These are phyloP conservation scores for Ensete ventricosum DNA, from an alignment of 176 grass and related monocot species.

Conservation along the genomic window DNA sequence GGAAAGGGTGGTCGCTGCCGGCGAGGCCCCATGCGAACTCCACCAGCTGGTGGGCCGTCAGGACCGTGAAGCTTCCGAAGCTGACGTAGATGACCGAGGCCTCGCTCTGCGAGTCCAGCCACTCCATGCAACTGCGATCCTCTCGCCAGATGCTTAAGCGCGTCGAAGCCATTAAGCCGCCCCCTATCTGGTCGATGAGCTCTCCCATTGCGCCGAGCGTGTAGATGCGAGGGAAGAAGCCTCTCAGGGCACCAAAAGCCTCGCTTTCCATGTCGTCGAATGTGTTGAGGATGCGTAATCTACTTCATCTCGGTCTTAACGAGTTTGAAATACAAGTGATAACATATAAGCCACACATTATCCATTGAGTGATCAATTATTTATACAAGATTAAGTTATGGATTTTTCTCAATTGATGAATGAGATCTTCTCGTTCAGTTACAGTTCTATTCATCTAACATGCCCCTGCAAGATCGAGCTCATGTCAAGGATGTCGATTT, in stretches of 20 bases:
- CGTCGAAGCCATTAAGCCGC: not conserved
- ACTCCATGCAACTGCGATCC: not conserved
- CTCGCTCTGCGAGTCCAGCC: not conserved
- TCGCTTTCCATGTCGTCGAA: conserved; percentile 4
- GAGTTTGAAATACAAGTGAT: too few species aligned
- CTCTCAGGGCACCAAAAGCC: not conserved
- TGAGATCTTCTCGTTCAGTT: too few species aligned
- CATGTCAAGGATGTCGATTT: too few species aligned
- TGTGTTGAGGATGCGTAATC: conserved; percentile 5
- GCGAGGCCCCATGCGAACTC: conserved; percentile 15
- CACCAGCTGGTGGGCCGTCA: not conserved
- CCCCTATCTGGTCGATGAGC: not conserved
- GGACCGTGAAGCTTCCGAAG: not conserved
- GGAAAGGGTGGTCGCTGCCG: not conserved
- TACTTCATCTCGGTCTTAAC: not conserved
- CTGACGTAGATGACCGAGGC: conserved; percentile 1
- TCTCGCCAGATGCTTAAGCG: conserved; percentile 1
- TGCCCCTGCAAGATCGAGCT: too few species aligned
- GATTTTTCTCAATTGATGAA: too few species aligned
- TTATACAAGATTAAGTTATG: too few species aligned
- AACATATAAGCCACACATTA: too few species aligned
- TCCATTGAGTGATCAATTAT: too few species aligned
- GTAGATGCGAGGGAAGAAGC: not conserved
- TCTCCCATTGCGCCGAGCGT: not conserved
- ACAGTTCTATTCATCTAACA: too few species aligned